Evolutionary conservation across 768 basidiomycete species (phyloP), one percentile per base, ranked within the genome.

Genomic region (Mycena latifolia): DNA sequence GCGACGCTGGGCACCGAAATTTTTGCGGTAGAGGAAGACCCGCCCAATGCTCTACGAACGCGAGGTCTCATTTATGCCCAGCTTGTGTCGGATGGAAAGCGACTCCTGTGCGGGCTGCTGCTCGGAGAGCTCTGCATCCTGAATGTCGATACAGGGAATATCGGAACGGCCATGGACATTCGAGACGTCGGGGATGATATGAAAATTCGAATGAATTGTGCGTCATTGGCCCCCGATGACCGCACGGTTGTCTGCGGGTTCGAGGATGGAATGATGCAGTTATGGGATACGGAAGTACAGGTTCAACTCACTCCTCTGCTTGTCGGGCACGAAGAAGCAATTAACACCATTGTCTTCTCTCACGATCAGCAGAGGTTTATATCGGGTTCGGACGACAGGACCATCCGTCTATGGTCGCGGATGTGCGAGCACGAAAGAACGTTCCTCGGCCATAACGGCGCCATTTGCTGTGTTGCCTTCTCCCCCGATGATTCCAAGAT

Each of bases 181-280:
- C 41, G 57, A 10, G 31, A 48, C 15, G 46, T 14, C 11, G 41
- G 24, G 6, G 2, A 35, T 10, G 11, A 4, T 7, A 12, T 12
- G 11, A 31, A 35, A 37, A 35, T 29, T 11, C 3, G 7, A 1
- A 22, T 62, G 14, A 5, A 9, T 22, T 54, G 61, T 29, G 61
- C 14, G 25, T 51, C 43, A 4, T 24, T 62, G 53, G 61, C 52
- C 11, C 17, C 45, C 1, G 61, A 62, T 24, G 53, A 62, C 25
- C 9, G 11, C 11, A 62, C 61, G 17, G 11, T 62, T 39, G 43
- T 28, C 22, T 62, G 61, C n/a, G 61, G 61, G 9, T 62, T 55
- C 12, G 1, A 22, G 17, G 53, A 55, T 48, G 61, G 61, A 12
- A 27, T 25, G 17, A 22, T 62, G 0, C 61, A 62, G 27, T n/a